These are phyloP conservation scores for Hypoxylon perforatum DNA, from an alignment of 495 filamentous ascomycete genomes.

Conservation along the genomic window DNA sequence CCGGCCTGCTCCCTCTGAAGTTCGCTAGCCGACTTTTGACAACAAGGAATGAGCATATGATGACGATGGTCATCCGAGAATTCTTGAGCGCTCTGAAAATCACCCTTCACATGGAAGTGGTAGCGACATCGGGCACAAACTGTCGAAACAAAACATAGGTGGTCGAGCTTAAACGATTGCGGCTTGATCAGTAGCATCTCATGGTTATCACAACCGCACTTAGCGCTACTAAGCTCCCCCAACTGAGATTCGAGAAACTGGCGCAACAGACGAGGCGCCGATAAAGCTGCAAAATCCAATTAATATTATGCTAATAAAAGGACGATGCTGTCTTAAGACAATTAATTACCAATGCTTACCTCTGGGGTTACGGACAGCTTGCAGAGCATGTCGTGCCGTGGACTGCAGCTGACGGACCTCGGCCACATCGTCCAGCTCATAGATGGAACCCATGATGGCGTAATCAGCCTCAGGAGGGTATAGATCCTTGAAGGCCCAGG, in stretches of 20 bases:
- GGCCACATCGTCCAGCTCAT: constrained; percentile 9
- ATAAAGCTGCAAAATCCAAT: constrained; percentile 25
- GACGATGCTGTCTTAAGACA: background rate
- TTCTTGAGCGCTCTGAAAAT: constrained; percentile 2
- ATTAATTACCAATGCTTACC: constrained; percentile 19
- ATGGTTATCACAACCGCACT: constrained; percentile 29
- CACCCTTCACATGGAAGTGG: constrained; percentile 40
- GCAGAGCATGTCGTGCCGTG: constrained; percentile 5
- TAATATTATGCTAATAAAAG: background rate
- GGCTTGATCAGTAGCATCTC: constrained; percentile 37
- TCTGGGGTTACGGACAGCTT: constrained; percentile 1
- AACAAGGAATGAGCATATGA: constrained; percentile 42
- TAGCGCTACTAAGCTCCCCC: constrained; percentile 11
- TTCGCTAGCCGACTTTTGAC: constrained; percentile 5
- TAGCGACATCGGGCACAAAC: constrained; percentile 36
- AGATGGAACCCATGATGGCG: constrained; percentile 13
- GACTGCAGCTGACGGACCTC: constrained; percentile 23
- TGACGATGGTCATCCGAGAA: constrained; percentile 30
- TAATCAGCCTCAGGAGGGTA: background rate
- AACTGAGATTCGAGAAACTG: constrained; percentile 34
- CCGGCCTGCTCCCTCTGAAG: background rate
- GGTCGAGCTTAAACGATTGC: constrained; percentile 21
- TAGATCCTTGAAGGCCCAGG: background rate
- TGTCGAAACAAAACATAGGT: constrained; percentile 29
- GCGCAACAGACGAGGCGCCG: constrained; percentile 38